A percentile compares a stretch with the other conserved stretches of the same genome.
These are phyloP conservation scores for Mycotypha africana DNA, from an alignment of 371 early-diverging fungal genomes.

Conservation along the genomic window DNA sequence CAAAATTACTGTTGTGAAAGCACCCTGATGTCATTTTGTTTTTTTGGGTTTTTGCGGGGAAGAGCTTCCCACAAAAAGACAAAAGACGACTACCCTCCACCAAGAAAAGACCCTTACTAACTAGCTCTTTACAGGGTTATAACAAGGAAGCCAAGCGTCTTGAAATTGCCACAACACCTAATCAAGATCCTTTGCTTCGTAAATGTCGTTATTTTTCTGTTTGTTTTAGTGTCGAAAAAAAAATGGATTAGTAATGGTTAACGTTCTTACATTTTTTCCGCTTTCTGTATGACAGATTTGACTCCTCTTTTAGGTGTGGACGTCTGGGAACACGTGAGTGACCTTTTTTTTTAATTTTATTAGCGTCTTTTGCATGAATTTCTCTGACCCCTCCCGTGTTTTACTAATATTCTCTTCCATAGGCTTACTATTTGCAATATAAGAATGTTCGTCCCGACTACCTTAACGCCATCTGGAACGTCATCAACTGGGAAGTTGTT, in stretches of 20 bases:
- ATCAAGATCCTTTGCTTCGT: slow-evolving; percentile 88
- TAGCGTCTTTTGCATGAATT: too few species aligned
- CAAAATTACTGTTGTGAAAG: too few species aligned
- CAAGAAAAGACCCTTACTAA: too few species aligned
- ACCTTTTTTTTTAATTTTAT: neutral
- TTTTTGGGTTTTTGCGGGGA: neutral
- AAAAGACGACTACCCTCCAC: too few species aligned
- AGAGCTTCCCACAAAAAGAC: neutral
- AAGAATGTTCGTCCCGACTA: slow-evolving; percentile 96
- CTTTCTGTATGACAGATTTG: slow-evolving; percentile 27
- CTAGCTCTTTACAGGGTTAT: slow-evolving; percentile 61
- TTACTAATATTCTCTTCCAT: too few species aligned
- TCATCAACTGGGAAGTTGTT: slow-evolving; percentile 97
- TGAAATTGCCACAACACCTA: slow-evolving; percentile 86
- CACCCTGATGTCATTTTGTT: too few species aligned
- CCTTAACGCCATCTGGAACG: slow-evolving; percentile 92
- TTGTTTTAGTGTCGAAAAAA: too few species aligned
- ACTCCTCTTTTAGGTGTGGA: slow-evolving; percentile 93
- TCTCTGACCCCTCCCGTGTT: too few species aligned
- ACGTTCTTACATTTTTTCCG: neutral
- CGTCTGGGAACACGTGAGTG: slow-evolving; percentile 91
- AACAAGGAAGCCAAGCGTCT: slow-evolving; percentile 75
- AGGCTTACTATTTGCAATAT: slow-evolving; percentile 97
- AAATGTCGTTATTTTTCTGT: neutral
- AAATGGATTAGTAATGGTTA: too few species aligned